A percentile compares a stretch with the other conserved stretches of the same genome.
These are phyloP conservation scores for Magnolia kwangsiensis DNA, from an alignment of 164 flowering plant genomes.

Conservation along the genomic window DNA sequence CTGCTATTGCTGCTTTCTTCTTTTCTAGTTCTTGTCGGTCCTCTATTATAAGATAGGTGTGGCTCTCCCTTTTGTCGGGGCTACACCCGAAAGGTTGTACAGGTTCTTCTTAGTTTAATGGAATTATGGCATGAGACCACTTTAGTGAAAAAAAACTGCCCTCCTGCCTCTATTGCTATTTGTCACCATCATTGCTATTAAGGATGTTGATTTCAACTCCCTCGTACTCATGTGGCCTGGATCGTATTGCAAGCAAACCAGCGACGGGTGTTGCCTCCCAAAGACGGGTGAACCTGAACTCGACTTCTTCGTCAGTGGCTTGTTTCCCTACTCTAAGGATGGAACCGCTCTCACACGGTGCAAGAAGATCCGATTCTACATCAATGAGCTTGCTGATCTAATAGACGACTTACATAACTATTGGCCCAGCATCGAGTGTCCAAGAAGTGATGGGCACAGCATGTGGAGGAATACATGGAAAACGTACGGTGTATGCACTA, in stretches of 20 bases:
- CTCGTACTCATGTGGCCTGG: slow-evolving; percentile 20
- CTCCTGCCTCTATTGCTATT: neutral
- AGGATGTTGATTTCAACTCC: slow-evolving; percentile 10
- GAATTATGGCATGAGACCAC: no score
- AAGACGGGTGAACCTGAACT: slow-evolving; percentile 9
- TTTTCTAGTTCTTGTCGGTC: no score
- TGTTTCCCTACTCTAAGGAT: slow-evolving; percentile 6
- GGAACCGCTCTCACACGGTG: slow-evolving; percentile 4
- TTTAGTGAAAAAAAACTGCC: neutral
- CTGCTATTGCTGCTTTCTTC: no score
- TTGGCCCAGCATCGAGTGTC: slow-evolving; percentile 16
- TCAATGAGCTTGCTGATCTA: slow-evolving; percentile 10
- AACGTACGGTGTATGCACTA: slow-evolving; percentile 6
- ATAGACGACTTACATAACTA: slow-evolving; percentile 3
- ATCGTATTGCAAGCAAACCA: slow-evolving; percentile 10
- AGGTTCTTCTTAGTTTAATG: no score
- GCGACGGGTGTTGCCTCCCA: slow-evolving; percentile 14
- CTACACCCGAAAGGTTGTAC: no score
- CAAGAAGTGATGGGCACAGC: neutral
- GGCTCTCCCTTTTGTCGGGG: no score
- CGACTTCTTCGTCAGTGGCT: slow-evolving; percentile 8
- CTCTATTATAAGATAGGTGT: no score
- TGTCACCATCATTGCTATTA: neutral
- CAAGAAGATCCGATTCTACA: slow-evolving; percentile 2
- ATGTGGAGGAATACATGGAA: slow-evolving; percentile 10